Conservation (phyloP, 2,329 filamentous ascomycete genomes). For the Pseudogymnoascus sp. region DNA sequence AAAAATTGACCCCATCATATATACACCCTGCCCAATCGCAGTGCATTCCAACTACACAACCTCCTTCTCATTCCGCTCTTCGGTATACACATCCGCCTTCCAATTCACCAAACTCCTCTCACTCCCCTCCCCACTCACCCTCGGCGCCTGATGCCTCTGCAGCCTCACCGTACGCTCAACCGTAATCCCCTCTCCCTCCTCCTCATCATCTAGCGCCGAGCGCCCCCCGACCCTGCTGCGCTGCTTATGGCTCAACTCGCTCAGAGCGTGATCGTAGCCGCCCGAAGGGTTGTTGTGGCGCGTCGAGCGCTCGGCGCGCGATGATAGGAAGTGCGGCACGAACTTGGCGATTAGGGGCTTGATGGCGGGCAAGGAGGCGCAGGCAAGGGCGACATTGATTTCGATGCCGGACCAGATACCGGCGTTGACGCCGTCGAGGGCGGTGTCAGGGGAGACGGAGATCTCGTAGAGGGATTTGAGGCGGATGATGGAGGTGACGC, state of each 20-base stretch:
- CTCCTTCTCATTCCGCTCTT: conserved; percentile 31
- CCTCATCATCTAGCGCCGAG: not conserved
- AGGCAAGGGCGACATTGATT: conserved; percentile 41
- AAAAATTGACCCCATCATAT: not conserved
- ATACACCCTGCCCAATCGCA: not conserved
- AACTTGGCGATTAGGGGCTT: conserved; percentile 36
- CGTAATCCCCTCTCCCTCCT: not conserved
- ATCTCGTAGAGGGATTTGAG: conserved; percentile 12
- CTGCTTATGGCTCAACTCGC: not conserved
- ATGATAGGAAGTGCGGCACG: conserved; percentile 15
- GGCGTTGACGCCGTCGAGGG: conserved; percentile 11
- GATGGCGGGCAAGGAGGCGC: conserved; percentile 41
- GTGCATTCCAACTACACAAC: not conserved
- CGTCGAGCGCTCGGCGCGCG: not conserved
- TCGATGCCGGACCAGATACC: conserved; percentile 39
- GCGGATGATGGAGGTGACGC: conserved; percentile 14
- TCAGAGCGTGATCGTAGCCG: not conserved
- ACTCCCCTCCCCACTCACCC: conserved; percentile 18
- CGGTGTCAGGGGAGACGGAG: conserved; percentile 9
- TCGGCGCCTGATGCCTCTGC: not conserved
- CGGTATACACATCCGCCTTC: conserved; percentile 14
- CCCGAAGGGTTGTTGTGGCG: not conserved
- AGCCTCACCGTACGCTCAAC: not conserved
- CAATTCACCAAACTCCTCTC: conserved; percentile 11
- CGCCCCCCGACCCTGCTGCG: not conserved